phyloP scores from a whole-genome alignment of 129 eudicot species.

The Chrysanthemum lavandulifolium region DNA sequence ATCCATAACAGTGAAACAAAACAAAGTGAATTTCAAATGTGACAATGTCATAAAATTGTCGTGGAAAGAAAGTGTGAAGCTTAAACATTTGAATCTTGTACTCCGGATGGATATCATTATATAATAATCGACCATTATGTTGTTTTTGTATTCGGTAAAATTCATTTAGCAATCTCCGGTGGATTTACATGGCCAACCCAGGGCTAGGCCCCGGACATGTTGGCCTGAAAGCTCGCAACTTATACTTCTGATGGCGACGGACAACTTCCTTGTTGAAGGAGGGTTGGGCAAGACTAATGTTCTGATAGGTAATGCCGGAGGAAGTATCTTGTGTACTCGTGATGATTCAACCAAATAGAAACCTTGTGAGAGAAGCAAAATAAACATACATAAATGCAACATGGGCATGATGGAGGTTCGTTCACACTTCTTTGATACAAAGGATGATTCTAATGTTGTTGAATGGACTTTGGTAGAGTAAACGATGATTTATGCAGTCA shows the following conservation, averaged over 20 bases:
- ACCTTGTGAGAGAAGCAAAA: slow-evolving; percentile 20
- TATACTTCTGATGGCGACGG: slow-evolving; percentile 24
- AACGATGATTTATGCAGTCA: slow-evolving; percentile 12
- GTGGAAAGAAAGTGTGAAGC: no score
- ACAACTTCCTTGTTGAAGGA: slow-evolving; percentile 5
- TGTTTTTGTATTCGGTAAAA: neutral
- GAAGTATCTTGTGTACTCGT: slow-evolving; percentile 4
- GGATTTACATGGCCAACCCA: slow-evolving; percentile 45
- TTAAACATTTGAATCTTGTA: neutral
- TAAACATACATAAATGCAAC: slow-evolving; percentile 14
- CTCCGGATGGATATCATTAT: neutral
- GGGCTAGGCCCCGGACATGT: slow-evolving; percentile 54
- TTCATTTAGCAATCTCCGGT: slow-evolving; percentile 20
- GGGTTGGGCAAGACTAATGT: slow-evolving; percentile 9
- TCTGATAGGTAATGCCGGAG: slow-evolving; percentile 20
- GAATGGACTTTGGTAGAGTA: slow-evolving; percentile 3
- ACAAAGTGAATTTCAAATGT: no score
- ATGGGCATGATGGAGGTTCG: slow-evolving; percentile 7
- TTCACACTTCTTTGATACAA: neutral
- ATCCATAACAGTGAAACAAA: no score
- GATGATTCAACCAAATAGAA: slow-evolving; percentile 9
- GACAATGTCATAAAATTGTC: no score
- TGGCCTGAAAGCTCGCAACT: slow-evolving; percentile 36
- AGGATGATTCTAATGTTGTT: slow-evolving; percentile 13
- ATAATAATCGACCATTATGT: neutral